Base-by-base conservation (phyloP, 306 rosid genomes). In the Castanea mollissima region DNA sequence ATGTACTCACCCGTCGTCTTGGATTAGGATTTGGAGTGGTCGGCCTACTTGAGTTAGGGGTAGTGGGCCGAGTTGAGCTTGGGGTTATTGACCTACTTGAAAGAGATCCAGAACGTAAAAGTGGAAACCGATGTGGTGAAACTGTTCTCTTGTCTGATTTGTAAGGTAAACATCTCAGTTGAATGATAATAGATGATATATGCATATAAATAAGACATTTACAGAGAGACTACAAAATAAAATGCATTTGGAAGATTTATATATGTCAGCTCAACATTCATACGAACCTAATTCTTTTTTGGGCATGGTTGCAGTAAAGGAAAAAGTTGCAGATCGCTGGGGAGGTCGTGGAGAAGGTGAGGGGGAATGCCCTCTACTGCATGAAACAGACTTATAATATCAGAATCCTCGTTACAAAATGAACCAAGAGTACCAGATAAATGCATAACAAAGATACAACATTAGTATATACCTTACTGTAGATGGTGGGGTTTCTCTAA, bases 61-160 rank as follows among this genome's bases (percentile, higher is more conserved):
- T 93, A 6, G 87, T 90, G 69, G 93, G 82, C 73, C 90, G 93
- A 41, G 87, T 92, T 56, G 87, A 79, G 74, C 82, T 93, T 19
- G 97, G 98, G 41, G 93, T 93, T 31, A 83, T 71, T 11, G 94
- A 74, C 84, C 94, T 86, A 86, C 92, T 90, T 75, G 93, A 88
- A 76, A 92, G 92, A 35, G 98, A 96, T 76, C 93, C 99, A 19
- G 92, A 84, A 12, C 98, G 94, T 74, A 91, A n/a, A 82, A 96
- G 99, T 13, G 98, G 99, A 89, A 93, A 96, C 65, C 97, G 89
- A 78, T 93, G 85, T 8, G 99, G 99, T 13, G 99, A 96, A 79
- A 93, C 93, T 1, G 97, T 71, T 60, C 97, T 88, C 85, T 89
- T 96, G 31, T 93, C 99, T 93, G 82, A 58, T 78, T 58, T 69